phyloP scores from a whole-genome alignment of 2,329 filamentous ascomycete species.

The Phoma sp. region DNA sequence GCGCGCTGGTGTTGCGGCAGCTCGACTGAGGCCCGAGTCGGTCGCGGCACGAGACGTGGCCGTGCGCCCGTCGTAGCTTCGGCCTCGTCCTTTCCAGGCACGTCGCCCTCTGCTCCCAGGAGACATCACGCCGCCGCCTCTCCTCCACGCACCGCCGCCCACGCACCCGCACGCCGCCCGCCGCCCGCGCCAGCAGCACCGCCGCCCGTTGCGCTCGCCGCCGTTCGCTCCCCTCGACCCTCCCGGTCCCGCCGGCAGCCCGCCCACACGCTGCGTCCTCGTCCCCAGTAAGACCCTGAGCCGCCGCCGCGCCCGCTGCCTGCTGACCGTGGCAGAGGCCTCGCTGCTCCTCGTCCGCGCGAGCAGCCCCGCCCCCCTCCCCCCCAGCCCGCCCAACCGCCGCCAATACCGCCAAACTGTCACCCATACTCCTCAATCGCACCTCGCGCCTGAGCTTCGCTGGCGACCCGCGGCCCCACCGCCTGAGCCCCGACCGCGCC shows the following conservation, averaged over 20 bases:
- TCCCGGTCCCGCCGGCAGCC: conserved; percentile 2
- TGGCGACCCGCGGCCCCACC: conserved; percentile 70
- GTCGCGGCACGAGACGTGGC: neutral
- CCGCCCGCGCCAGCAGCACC: conserved; percentile 22
- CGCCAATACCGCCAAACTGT: conserved; percentile 94
- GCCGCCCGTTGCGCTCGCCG: conserved; percentile 16
- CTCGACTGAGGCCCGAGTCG: conserved; percentile 5
- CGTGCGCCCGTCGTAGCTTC: conserved; percentile 5
- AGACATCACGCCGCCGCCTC: conserved; percentile 10
- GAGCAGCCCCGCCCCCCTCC: neutral
- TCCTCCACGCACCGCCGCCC: conserved; percentile 7
- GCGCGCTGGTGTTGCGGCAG: neutral
- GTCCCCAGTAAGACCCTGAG: conserved; percentile 38
- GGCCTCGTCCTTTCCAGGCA: conserved; percentile 11
- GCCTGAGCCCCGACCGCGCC: conserved; percentile 37
- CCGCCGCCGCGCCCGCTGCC: conserved; percentile 11
- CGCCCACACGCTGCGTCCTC: conserved; percentile 3
- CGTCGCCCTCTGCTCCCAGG: conserved; percentile 2
- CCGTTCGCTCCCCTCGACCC: conserved; percentile 30
- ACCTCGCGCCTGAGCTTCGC: conserved; percentile 82
- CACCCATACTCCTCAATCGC: conserved; percentile 87
- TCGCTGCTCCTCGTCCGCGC: conserved; percentile 10
- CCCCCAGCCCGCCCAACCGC: conserved; percentile 2
- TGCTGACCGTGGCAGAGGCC: conserved; percentile 15
- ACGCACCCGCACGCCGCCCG: conserved; percentile 29